Base-by-base conservation (phyloP, 805 yeast species). In the Candida tammaniensis region DNA sequence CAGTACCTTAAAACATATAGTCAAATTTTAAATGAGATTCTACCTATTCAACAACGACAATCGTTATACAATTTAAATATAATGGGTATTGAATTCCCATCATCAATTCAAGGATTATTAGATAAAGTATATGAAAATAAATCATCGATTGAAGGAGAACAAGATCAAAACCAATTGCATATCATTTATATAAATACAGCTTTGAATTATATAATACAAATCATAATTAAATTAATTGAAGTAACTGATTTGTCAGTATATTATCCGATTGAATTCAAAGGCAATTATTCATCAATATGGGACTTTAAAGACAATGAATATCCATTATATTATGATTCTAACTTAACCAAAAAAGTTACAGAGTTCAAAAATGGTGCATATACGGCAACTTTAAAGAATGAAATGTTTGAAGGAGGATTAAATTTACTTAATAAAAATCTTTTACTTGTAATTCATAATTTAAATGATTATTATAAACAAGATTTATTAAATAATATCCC, bases 81-180 rank as follows among this genome's bases (percentile, higher is more conserved):
- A 4, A 31, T 54, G 38, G 68, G 62, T 0, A 40, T 63, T 5
- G 64, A 60, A 30, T 61, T 66, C 33, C 72, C 72, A 1, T 33
- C 54, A 4, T 50, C 49, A 24, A 53, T 54, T 15, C 48, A 48
- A 18, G 63, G 61, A 19, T 31, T 66, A 10, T 46, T 63, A 7
- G 45, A 49, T 14, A 42, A 47, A 11, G 54, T 69, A 35, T 61
- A 63, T 43, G 50, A 57, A 24, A 43, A 52, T 19, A 25, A 39
- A 7, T 14, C 22, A 6, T 30, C 31, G 5, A 14, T 45, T 7
- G 31, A 32, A 8, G 37, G 34, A 31, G 32, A 33, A 17, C 34
- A 44, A 32, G 20, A 38, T 13, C 36, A 38, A 12, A 35, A 25
- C 16, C 31, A 32, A 30, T 33, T 16, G 12, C 51, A 47, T 24